phyloP scores from a whole-genome alignment of 768 basidiomycete species.

The Macrolepiota fuliginosa region DNA sequence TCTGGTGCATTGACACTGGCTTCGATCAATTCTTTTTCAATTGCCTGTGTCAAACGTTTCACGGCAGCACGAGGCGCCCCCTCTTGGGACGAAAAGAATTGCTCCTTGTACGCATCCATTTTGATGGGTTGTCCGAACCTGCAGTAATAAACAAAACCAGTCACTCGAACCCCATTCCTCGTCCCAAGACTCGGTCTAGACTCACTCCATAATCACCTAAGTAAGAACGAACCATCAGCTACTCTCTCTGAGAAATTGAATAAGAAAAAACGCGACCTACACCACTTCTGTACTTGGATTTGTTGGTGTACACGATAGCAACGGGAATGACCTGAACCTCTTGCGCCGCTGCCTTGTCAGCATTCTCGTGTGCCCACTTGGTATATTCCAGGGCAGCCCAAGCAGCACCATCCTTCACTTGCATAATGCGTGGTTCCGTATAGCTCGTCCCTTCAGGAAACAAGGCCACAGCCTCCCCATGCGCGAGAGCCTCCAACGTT shows the following conservation, averaged over 20 bases:
- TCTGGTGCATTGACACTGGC: conserved; percentile 90
- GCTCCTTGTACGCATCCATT: conserved; percentile 68
- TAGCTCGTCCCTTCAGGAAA: conserved; percentile 96
- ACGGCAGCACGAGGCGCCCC: conserved; percentile 75
- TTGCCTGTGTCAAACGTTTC: conserved; percentile 76
- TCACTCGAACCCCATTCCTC: conserved; percentile 6
- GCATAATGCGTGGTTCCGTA: conserved; percentile 91
- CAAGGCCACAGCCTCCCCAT: conserved; percentile 83
- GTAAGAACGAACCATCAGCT: conserved; percentile 1
- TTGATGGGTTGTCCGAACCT: conserved; percentile 85
- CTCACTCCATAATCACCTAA: conserved; percentile 75
- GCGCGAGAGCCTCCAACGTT: conserved; percentile 81
- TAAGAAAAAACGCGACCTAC: conserved; percentile 46
- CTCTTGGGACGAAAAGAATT: conserved; percentile 71
- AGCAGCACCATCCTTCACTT: conserved; percentile 89
- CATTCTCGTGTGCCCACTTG: conserved; percentile 67
- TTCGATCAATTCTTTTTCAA: conserved; percentile 69
- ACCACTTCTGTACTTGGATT: conserved; percentile 89
- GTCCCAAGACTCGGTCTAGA: conserved; percentile 7
- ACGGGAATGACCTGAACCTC: conserved; percentile 74
- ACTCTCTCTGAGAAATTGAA: neutral
- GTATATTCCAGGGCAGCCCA: conserved; percentile 95
- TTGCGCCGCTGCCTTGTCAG: conserved; percentile 38
- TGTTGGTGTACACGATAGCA: conserved; percentile 93
- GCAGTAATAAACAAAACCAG: conserved; percentile 8